Conservation (phyloP, 1,284 basidiomycete species). For the Heterobasidion irregulare region DNA sequence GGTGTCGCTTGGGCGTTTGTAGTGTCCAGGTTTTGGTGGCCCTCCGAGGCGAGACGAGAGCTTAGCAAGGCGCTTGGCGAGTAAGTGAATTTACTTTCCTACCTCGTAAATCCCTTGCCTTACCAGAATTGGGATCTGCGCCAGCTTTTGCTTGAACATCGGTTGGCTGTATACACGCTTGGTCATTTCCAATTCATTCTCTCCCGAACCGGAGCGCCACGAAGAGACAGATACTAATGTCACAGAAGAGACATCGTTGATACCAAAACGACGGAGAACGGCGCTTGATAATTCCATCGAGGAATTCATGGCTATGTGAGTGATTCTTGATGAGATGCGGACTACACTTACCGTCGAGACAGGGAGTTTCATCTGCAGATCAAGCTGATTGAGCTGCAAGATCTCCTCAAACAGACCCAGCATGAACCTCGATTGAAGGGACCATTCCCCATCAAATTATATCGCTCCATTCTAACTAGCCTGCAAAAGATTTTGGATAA, state of each 20-base stretch:
- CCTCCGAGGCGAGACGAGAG: constrained; percentile 85
- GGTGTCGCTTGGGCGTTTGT: constrained; percentile 88
- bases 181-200: constrained; percentile 68
- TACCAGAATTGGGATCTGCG: neutral
- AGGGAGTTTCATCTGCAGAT: constrained; percentile 95
- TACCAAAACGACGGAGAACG: constrained; percentile 27
- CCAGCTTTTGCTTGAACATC: constrained; percentile 73
- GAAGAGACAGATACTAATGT: constrained; percentile 16
- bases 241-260: constrained; percentile 28
- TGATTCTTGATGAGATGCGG: neutral
- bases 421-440: constrained; percentile 95
- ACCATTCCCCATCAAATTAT: constrained; percentile 78
- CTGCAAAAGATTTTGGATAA: constrained; percentile 86
- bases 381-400: constrained; percentile 78
- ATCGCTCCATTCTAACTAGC: constrained; percentile 77
- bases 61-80: constrained; percentile 81
- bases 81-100: constrained; percentile 31
- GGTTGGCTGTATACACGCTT: constrained; percentile 81
- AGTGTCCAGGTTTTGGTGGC: constrained; percentile 91
- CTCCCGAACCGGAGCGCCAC: constrained; percentile 29
- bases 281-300: constrained; percentile 58
- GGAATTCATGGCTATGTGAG: constrained; percentile 86
- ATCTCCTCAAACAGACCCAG: constrained; percentile 78
- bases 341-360: constrained; percentile 3
- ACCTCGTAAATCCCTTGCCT: neutral